Percentiles rank a stretch among this genome's conserved stretches.
Evolutionary conservation across 208 protist species (phyloP).

Genomic region (Naegleria fowleri): DNA sequence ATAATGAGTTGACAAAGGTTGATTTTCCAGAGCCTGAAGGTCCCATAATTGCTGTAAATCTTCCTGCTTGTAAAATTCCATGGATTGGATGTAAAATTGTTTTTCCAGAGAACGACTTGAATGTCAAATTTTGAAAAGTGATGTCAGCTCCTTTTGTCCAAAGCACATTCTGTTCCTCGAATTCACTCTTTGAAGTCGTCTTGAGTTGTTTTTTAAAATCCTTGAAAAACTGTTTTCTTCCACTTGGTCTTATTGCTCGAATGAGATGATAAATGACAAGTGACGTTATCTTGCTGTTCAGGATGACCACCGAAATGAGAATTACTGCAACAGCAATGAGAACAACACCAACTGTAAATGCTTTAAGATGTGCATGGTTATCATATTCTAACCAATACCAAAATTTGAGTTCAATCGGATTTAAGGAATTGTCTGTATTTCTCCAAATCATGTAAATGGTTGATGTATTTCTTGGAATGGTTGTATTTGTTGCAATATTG

Average conservation of each 20-base stretch:
- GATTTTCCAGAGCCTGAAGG: not conserved
- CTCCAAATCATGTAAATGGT: not conserved
- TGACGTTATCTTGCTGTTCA: not conserved
- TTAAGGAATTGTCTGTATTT: not conserved
- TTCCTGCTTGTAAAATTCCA: not conserved
- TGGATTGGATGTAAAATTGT: not conserved
- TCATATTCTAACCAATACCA: not conserved
- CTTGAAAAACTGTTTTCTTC: no score
- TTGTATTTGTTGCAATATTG: no score
- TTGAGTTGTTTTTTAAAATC: no score
- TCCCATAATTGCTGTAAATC: not conserved
- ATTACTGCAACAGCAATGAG: not conserved
- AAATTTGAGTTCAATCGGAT: not conserved
- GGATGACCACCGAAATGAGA: not conserved
- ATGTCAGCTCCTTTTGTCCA: not conserved
- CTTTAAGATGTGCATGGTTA: not conserved
- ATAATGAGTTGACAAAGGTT: not conserved
- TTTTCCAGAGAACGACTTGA: not conserved
- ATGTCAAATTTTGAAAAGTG: not conserved
- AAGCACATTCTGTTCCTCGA: no score
- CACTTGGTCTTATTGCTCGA: no score
- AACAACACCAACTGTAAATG: not conserved
- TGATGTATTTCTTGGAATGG: not conserved
- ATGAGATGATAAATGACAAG: no score
- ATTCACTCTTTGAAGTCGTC: no score